Evolutionary conservation across 139 green algal genomes (phyloP).

Genomic region (Picochlorum sp.): DNA sequence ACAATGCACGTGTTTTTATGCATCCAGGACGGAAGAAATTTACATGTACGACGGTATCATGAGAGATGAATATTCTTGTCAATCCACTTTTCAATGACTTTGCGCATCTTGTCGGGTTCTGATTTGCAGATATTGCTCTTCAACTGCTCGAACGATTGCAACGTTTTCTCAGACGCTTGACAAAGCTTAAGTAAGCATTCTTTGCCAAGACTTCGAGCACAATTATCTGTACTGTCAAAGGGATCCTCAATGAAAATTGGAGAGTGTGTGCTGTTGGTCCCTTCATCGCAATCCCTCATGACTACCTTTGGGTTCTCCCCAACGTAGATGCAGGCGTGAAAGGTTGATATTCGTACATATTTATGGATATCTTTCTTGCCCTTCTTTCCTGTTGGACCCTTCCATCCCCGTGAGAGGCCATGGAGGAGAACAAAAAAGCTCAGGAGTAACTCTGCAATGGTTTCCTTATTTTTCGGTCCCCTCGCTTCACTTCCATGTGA

Average conservation of each 20-base stretch:
- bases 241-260: slow-evolving; percentile 24
- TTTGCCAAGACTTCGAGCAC: slow-evolving; percentile 17
- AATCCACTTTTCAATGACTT: too few species aligned
- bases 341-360: slow-evolving; percentile 1
- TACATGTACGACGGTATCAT: too few species aligned
- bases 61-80: too few species aligned
- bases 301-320: slow-evolving; percentile 1
- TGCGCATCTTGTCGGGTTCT: too few species aligned
- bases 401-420: not conserved
- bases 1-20: too few species aligned
- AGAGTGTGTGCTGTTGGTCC: slow-evolving; percentile 13
- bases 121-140: too few species aligned
- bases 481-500: too few species aligned
- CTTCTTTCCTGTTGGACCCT: not conserved
- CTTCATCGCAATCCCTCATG: not conserved
- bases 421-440: not conserved
- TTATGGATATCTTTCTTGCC: not conserved
- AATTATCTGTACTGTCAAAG: slow-evolving; percentile 32
- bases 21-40: too few species aligned
- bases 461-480: not conserved
- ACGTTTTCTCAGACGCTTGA: too few species aligned
- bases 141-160: too few species aligned
- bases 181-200: not conserved
- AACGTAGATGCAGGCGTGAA: slow-evolving; percentile 19
- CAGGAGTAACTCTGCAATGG: not conserved